phyloP scores from a whole-genome alignment of 352 stramenopile species.

The Vaucheria bursata region DNA sequence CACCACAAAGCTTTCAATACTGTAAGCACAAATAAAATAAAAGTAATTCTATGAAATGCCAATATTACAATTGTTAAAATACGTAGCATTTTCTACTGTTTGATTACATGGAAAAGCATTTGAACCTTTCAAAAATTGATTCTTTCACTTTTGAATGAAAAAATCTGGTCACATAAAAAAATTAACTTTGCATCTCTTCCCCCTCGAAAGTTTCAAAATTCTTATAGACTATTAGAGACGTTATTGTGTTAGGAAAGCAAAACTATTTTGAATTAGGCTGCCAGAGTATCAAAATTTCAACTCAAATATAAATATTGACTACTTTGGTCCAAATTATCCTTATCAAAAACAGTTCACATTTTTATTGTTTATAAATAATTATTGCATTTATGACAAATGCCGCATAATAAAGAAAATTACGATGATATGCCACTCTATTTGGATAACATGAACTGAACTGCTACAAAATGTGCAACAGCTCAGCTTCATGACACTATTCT shows the following conservation, averaged over 20 bases:
- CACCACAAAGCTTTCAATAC: conserved; percentile 80
- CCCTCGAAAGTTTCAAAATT: too few species aligned
- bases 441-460: conserved; percentile 92
- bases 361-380: too few species aligned
- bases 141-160: neutral
- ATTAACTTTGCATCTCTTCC: neutral
- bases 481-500: conserved; percentile 56
- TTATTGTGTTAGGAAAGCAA: too few species aligned
- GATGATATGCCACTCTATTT: too few species aligned
- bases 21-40: conserved; percentile 1
- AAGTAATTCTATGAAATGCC: neutral
- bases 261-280: too few species aligned
- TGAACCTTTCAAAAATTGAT: neutral
- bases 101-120: neutral
- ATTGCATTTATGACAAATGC: too few species aligned
- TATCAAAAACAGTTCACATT: too few species aligned
- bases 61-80: neutral
- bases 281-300: too few species aligned
- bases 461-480: conserved; percentile 86
- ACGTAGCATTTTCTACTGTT: neutral
- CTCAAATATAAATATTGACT: too few species aligned
- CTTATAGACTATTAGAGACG: too few species aligned
- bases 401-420: too few species aligned
- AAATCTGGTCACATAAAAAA: neutral
- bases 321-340: too few species aligned